Evolutionary conservation across 345 rosid genomes (phyloP).

Genomic region (Eucalyptus cloeziana): DNA sequence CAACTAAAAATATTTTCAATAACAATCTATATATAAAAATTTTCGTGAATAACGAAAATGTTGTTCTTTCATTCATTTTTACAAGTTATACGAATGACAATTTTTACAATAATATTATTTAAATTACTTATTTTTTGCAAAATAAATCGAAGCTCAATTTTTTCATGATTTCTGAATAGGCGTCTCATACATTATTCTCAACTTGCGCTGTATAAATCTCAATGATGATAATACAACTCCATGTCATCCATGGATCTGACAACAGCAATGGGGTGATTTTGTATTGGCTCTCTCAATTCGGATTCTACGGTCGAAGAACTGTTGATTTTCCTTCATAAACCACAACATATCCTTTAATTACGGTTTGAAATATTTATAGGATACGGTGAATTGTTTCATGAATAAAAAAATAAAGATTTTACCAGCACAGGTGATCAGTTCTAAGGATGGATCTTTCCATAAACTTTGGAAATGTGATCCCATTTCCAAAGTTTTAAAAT

Average conservation of each 20-base stretch:
- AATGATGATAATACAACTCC: background rate
- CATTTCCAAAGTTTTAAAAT: background rate
- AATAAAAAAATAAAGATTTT: background rate
- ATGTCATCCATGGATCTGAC: background rate
- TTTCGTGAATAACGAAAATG: background rate
- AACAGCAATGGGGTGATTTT: background rate
- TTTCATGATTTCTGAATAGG: background rate
- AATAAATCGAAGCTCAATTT: background rate
- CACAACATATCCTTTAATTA: background rate
- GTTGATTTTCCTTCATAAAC: background rate
- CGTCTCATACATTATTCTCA: background rate
- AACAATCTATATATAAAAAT: background rate
- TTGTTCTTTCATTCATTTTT: background rate
- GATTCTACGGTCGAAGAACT: background rate
- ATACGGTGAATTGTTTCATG: background rate
- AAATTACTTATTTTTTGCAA: background rate
- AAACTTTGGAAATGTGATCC: background rate
- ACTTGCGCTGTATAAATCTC: background rate
- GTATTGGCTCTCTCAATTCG: background rate
- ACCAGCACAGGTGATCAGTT: background rate
- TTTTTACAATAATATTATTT: background rate
- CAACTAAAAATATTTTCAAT: fast-evolving
- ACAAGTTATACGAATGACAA: fast-evolving
- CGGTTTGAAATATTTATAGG: background rate
- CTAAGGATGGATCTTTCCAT: background rate